Base-by-base conservation (phyloP, 2,329 filamentous ascomycete genomes). In the Fusarium camptoceras region DNA sequence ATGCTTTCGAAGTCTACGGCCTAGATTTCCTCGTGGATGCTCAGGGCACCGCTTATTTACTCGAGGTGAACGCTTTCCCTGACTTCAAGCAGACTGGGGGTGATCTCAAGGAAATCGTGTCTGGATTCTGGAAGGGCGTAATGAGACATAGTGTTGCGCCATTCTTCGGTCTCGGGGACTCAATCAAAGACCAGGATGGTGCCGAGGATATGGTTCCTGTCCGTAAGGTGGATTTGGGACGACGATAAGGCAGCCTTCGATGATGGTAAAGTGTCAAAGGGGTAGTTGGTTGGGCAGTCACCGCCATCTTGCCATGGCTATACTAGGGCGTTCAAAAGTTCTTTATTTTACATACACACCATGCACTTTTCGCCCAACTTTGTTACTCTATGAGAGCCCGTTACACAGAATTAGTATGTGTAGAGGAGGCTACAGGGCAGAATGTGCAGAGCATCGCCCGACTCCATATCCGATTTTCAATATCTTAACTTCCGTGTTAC, bases 51-150 rank as follows among this genome's bases (percentile, higher is more conserved):
- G 87, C 89, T 6, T 98, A 90, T 89, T 78, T 99, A 75, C 83
- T 99, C 59, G 96, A 99, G 83, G 88, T 97, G 31, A 99, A 99
- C 83, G 93, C 95, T 1, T 99, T 97, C 81, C 96, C 96, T 12
- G 96, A 99, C 82, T 98, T 98, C 77, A 90, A 88, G 76, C 95
- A 98, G 87, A 97, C 94, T 18, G 96, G 96, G 11, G 94, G 93
- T 1, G 91, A 92, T 59, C 80, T 97, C 70, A 88, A 86, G 76
- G 87, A 82, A 0, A 80, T 98, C 42, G 91, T 99, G 25, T 87
- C 84, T 22, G 91, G 90, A 10, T 84, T 99, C 71, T 96, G 97
- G 85, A 86, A 88, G 74, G 92, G 88, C 14, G 91, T 93, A 24
- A 84, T 97, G 43, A 84, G 88, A 59, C 82, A 86, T 69, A 92